Base-by-base conservation (phyloP, 805 yeast genomes). In the Myxozyma udenii region DNA sequence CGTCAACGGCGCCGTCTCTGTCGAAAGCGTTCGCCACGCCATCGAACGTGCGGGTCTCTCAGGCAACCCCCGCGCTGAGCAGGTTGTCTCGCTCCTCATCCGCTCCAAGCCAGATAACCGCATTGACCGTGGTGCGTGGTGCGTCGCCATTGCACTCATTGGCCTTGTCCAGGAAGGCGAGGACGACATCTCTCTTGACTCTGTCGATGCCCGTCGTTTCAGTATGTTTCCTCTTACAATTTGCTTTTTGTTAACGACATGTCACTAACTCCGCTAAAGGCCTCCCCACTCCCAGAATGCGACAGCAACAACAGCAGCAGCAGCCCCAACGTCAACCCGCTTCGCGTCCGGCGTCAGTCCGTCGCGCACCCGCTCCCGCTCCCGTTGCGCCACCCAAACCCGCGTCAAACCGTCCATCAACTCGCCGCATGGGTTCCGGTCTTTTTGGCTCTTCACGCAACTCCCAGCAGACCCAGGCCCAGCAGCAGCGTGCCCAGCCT, bases 81-180 rank as follows among this genome's bases (percentile, higher is more conserved):
- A 46, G 9, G 48, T 55, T 30, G 41, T 53, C 30, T 32, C 38
- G 24, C 36, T 53, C 22, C 22, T 55, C 35, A 38, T 54, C 12
- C 60, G 60, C 41, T 45, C 43, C n/a, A 55, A 55, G 52, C 55
- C 61, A 19, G 61, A 54, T 35, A 44, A 55, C 18, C 41, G 58
- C 11, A 48, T 66, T n/a, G 59, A 61, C 48, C 50, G 56, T 23
- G 62, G 62, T 42, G 43, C 58, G n/a, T 67, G 70, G 69, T 51
- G 65, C 44, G 63, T 60, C 19, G 68, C 64, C 6, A 51, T 68
- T 64, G 70, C 68, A 9, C 50, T 67, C 28, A 53, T 63, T 9
- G 69, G 67, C n/a, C 59, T 67, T n/a, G 65, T 66, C 11, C 70
- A 67, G 52, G 48, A 48, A 23, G 68, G 69, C 24, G 64, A 64